Percentiles rank a stretch among this genome's conserved stretches.
These are phyloP conservation scores for Phyllosticta citribraziliensis DNA, from an alignment of 2,329 filamentous ascomycete species.

Conservation along the genomic window DNA sequence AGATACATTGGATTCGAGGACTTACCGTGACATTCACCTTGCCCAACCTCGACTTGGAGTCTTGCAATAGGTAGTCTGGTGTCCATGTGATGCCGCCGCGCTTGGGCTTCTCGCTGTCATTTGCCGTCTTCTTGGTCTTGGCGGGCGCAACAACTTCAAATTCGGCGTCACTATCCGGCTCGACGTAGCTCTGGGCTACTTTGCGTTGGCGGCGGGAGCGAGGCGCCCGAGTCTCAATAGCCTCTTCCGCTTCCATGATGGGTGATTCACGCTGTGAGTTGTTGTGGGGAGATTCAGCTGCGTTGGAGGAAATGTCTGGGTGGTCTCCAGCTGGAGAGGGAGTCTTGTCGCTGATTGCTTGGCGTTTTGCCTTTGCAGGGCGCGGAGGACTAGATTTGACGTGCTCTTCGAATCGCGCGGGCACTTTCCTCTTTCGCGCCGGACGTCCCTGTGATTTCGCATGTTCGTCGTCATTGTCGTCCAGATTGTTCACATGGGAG, in stretches of 20 bases:
- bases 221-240: background rate
- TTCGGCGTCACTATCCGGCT: conserved; percentile 9
- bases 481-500: background rate
- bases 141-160: conserved; percentile 12
- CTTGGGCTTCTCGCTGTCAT: background rate
- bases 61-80: conserved; percentile 23
- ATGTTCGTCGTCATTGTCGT: background rate
- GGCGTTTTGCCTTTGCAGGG: background rate
- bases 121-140: background rate
- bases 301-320: background rate
- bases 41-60: conserved; percentile 20
- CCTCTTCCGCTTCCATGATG: background rate
- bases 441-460: background rate
- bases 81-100: conserved; percentile 15
- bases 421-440: background rate
- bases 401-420: background rate
- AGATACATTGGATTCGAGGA: background rate
- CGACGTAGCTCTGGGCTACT: background rate
- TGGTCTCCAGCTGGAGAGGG: background rate
- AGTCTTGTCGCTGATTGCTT: background rate
- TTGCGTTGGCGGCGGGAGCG: background rate
- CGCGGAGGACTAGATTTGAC: background rate
- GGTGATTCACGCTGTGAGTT: background rate
- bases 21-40: conserved; percentile 24
- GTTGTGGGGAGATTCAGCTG: background rate